Base-by-base conservation (phyloP, 2,329 filamentous ascomycete species). In the Colletotrichum graminicola region DNA sequence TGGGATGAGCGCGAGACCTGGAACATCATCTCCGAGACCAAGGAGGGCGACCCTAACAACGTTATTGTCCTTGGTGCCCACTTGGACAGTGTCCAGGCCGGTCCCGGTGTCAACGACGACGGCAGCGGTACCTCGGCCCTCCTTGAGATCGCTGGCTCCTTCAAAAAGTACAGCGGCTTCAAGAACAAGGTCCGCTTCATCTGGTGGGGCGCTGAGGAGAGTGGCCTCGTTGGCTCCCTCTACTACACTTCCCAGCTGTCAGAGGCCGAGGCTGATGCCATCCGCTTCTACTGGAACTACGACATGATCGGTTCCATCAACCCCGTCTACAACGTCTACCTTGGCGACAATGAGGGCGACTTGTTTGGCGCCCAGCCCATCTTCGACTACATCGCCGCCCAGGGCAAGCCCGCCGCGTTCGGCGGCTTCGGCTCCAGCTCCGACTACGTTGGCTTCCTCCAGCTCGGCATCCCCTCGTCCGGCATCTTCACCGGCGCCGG, bases 211-310 rank as follows among this genome's bases (percentile, higher is more conserved):
- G 82, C 80, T 1, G 81, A 84, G 75, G 83, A 85, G 80, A 80
- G 77, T 47, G 83, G 83, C n/a, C 78, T 85, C 21, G 73, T 83
- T 57, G 84, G 84, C n/a, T 84, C 83, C 7, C 75, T 81, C 26
- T 78, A 83, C 77, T 85, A 84, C 68, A 80, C 78, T 1, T 68
- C 76, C 18, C 76, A 78, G 8, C 79, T 85, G 36, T 76, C 78
- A 14, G 75, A 78, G 29, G 76, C 77, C 1, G 82, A 84, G 55
- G 79, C 80, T 0, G 82, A 87, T 72, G 90, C 89, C 79, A 89
- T 93, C 76, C 84, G 86, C 2, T 88, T 92, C 41, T 91, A 92
- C 82, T 87, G 92, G 78, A 91, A 93, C 82, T 92, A 91, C 76
- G 91, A 93, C 80, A 93, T 93, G 91, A 90, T 92, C 67, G 84